These are phyloP conservation scores for Fusarium humuli DNA, from an alignment of 2,329 filamentous ascomycete species.

Conservation along the genomic window DNA sequence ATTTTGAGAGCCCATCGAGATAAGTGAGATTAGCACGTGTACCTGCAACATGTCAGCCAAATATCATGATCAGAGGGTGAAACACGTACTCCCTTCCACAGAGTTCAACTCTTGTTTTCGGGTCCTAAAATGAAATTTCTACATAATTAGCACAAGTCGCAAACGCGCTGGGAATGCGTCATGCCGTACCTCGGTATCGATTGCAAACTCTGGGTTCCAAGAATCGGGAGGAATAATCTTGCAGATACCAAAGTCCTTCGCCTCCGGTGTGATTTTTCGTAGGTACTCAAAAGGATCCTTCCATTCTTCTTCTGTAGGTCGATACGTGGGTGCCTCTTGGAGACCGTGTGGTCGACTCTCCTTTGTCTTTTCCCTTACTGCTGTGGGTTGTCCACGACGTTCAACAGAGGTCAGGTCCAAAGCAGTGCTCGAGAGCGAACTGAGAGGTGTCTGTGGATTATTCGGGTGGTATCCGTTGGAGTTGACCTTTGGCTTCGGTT, in stretches of 20 bases:
- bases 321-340: conserved; percentile 89
- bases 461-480: conserved; percentile 65
- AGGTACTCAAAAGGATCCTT: conserved; percentile 95
- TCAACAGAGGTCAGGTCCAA: conserved; percentile 92
- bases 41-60: conserved; percentile 66
- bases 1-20: conserved; percentile 93
- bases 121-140: conserved; percentile 98
- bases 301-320: conserved; percentile 93
- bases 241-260: conserved; percentile 88
- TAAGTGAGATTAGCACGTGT: conserved; percentile 97
- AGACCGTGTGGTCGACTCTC: conserved; percentile 85
- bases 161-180: conserved; percentile 20
- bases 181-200: conserved; percentile 86
- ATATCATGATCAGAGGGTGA: not conserved
- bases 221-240: conserved; percentile 94
- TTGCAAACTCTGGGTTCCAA: conserved; percentile 95
- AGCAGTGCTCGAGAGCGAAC: conserved; percentile 68
- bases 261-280: conserved; percentile 88
- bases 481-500: conserved; percentile 65
- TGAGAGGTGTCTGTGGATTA: conserved; percentile 64
- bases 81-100: conserved; percentile 89
- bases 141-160: conserved; percentile 22
- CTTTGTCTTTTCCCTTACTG: conserved; percentile 80
- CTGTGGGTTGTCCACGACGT: conserved; percentile 84
- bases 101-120: conserved; percentile 97